Base-by-base conservation (phyloP, 331 rosid species). In the Malus hybrid region DNA sequence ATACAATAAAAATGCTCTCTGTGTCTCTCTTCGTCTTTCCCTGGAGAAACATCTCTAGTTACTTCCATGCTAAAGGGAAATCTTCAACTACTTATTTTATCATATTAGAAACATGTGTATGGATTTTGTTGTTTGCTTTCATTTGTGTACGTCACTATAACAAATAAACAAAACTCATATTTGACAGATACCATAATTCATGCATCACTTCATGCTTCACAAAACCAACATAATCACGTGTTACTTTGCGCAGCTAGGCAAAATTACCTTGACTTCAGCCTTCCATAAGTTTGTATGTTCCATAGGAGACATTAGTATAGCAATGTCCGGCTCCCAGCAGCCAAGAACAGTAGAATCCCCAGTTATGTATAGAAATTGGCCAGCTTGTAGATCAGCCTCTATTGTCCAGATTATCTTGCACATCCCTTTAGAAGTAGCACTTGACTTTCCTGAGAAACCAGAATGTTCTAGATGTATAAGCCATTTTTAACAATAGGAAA, bases 311-410 rank as follows among this genome's bases (percentile, higher is more conserved):
- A 95, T 83, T 69, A 80, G 86, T 24, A 87, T 39, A 70, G 99
- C 97, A 84, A 81, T 85, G 73, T 83, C 86, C 24, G 93, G 97
- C 65, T 92, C 88, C 98, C 99, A 95, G 82, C 91, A 85, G 78
- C 99, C 98, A 67, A 95, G 88, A 67, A 78, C 88, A 75, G 79
- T 80, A 81, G 89, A 88, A 69, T 90, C 97, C 70, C 99, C 99
- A 80, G 93, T 90, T 55, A 95, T 24, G 80, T 92, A 95, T 65
- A 95, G 89, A 75, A 85, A 88, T 80, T 95, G 89, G 84, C 87
- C 91, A 62, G 86, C 90, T 79, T 79, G 91, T 82, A 92, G 77
- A 86, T 92, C 96, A 70, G 96, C 90, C 84, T 92, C 97, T 69
- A 90, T 73, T 9, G 86, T 95, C 93, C 97, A 90, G 70, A 85